Evolutionary conservation across 768 basidiomycete genomes (phyloP), one percentile per base, ranked within the genome.

Genomic region (Neoboletus brunneissimus): DNA sequence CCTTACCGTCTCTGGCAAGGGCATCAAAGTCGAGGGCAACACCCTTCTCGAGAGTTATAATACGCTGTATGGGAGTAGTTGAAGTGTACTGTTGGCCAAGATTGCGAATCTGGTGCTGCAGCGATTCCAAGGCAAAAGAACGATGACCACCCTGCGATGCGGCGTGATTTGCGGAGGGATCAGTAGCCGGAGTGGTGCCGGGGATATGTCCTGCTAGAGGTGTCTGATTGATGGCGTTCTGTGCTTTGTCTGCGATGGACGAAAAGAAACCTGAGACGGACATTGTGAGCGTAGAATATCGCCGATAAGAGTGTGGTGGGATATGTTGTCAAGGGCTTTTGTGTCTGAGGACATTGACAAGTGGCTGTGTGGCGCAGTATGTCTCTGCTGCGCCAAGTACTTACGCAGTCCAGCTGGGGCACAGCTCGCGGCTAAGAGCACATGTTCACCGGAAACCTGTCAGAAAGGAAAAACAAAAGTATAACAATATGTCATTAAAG

Each of bases 41-140:
- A 5, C 91, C 87, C 70, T 93, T 94, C 68, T 83, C 81, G 7
- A 81, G 74, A 0, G 91, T 93, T 59, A 94, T 86, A 56, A 92
- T 84, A 67, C 84, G 87, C 75, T 93, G 91, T 0, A 87, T 70
- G 4, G 88, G 87, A 2, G 78, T 77, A 0, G 87, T 83, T 0
- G 80, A 75, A 38, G 85, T 86, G 70, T 91, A 92, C 62, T 88
- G 87, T 64, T 91, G 88, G 52, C 88, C 84, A 46, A 92, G 72
- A 37, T 77, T 76, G 41, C 91, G 82, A 48, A 93, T 77, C 69
- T 89, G 87, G 63, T 92, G 79, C 58, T 88, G 85, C 57, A 92
- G 69, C 34, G 79, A 73, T 53, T 83, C 88, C 18, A 89, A 64
- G 12, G 86, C 74, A 64, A 79, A 80, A 18, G 76, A 82, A 66